Evolutionary conservation across 306 rosid genomes (phyloP).

Genomic region (Gillenia trifoliata): DNA sequence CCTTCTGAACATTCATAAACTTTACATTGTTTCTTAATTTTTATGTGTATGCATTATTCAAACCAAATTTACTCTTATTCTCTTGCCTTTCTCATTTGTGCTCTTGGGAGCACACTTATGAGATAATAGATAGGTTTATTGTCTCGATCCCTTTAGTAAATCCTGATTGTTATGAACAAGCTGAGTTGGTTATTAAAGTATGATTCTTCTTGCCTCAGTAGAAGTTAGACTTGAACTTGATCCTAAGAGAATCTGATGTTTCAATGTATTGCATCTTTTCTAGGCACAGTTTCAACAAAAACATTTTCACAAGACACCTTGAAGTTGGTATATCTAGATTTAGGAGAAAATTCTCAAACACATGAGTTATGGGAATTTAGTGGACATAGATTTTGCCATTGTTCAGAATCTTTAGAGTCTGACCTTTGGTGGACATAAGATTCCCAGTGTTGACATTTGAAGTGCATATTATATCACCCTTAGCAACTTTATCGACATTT

Average conservation of each 20-base stretch:
- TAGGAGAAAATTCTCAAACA: not conserved
- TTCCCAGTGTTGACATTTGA: not conserved
- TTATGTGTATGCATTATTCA: not conserved
- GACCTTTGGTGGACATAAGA: constrained; percentile 1
- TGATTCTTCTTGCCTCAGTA: not conserved
- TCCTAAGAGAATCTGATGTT: not conserved
- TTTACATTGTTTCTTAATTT: not conserved
- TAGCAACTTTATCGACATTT: not conserved
- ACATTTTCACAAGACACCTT: not conserved
- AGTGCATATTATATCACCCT: not conserved
- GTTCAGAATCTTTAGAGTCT: not conserved
- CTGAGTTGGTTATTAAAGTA: not conserved
- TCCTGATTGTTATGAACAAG: not conserved
- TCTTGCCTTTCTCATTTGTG: too few relatives aligned
- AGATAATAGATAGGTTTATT: not conserved
- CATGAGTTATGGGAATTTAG: not conserved
- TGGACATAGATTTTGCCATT: not conserved
- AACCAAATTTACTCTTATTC: not conserved
- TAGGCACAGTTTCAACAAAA: not conserved
- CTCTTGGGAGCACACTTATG: too few relatives aligned
- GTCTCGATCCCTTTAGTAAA: not conserved
- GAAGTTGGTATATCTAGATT: not conserved
- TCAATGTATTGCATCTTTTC: not conserved
- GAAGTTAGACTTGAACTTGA: not conserved
- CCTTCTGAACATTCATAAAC: not conserved